Evolutionary conservation across 225 moss, liverwort and hornwort genomes (phyloP).

Genomic region (Pseudoscleropodium purum): DNA sequence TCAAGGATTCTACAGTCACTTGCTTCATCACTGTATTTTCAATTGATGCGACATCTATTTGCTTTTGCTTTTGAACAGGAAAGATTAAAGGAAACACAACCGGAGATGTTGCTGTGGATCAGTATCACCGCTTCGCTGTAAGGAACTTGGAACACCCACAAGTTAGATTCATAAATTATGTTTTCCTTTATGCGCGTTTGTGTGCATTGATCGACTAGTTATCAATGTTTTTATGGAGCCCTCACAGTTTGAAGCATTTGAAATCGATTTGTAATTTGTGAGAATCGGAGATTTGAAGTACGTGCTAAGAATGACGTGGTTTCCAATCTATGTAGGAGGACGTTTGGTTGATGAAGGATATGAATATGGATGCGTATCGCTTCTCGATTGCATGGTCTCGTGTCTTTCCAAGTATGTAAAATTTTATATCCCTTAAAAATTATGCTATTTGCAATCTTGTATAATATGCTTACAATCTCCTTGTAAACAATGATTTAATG

Average conservation of each 20-base stretch:
- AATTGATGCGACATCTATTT: not conserved
- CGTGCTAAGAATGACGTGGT: not conserved
- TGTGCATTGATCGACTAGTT: no score
- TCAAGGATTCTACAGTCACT: not conserved
- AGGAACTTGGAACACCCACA: not conserved
- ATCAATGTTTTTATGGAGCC: not conserved
- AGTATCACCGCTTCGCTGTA: conserved; percentile 23
- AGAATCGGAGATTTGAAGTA: not conserved
- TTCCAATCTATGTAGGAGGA: conserved; percentile 38
- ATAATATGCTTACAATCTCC: not conserved
- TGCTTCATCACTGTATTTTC: no score
- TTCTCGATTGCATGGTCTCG: conserved; percentile 85
- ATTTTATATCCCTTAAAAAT: not conserved
- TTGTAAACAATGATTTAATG: not conserved
- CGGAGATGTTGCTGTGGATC: conserved; percentile 18
- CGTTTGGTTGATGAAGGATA: conserved; percentile 43
- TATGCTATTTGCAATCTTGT: no score
- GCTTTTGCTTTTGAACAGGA: not conserved
- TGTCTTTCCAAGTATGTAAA: conserved; percentile 50
- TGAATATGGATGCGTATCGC: conserved; percentile 76
- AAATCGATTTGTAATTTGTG: not conserved
- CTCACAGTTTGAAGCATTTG: not conserved
- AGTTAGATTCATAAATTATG: not conserved
- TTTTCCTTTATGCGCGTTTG: not conserved
- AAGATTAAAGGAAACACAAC: conserved; percentile 8